Percentiles rank a stretch among this genome's conserved stretches.
phyloP scores from a whole-genome alignment of 192 early-diverging fungal species.

The Rhizoclosmatium sp. region DNA sequence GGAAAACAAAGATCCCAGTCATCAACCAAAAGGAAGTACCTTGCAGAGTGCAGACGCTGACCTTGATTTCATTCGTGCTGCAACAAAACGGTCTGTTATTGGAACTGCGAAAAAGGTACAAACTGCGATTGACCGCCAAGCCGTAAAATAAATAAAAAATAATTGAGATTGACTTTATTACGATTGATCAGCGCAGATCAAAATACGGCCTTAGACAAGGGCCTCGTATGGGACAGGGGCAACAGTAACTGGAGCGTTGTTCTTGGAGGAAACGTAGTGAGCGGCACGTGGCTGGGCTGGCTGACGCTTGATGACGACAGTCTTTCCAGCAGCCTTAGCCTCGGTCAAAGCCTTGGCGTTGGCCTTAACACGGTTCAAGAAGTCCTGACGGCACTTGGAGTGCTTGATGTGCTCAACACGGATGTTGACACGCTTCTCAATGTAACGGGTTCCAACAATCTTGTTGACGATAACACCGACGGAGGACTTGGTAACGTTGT shows the following conservation, averaged over 20 bases:
- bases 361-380: slow-evolving; percentile 96
- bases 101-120: neutral
- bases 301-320: slow-evolving; percentile 87
- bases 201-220: slow-evolving; percentile 58
- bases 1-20: too few species aligned
- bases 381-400: slow-evolving; percentile 99
- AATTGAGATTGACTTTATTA: too few species aligned
- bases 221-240: slow-evolving; percentile 96
- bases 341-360: slow-evolving; percentile 87
- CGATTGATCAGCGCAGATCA: neutral
- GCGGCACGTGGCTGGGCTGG: slow-evolving; percentile 87
- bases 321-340: slow-evolving; percentile 81
- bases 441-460: slow-evolving; percentile 96
- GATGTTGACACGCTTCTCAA: slow-evolving; percentile 99
- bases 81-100: slow-evolving; percentile 11
- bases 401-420: slow-evolving; percentile 99
- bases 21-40: neutral
- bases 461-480: slow-evolving; percentile 99
- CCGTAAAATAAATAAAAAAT: neutral
- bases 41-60: neutral
- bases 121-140: neutral
- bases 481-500: slow-evolving; percentile 99
- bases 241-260: slow-evolving; percentile 93
- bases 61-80: slow-evolving; percentile 6
- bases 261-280: slow-evolving; percentile 85